Conservation (phyloP, 2,329 filamentous ascomycete genomes). For the Colletotrichum agaves region DNA sequence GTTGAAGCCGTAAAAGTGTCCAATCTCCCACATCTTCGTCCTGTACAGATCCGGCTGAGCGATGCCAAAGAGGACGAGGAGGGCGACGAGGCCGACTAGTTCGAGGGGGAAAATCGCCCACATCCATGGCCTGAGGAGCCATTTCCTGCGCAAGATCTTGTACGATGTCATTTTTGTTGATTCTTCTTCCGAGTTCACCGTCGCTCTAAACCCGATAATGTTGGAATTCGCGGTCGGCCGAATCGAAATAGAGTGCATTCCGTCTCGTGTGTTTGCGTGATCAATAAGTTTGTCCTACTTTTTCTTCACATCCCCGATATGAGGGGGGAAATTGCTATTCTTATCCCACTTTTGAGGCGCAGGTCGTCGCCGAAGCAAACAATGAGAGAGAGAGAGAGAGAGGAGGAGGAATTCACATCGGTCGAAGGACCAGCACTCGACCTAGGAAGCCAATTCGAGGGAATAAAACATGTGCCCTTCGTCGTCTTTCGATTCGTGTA, state of each 20-base stretch:
- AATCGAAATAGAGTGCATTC: too few species aligned
- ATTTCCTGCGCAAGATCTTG: constrained; percentile 68
- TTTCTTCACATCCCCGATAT: background rate
- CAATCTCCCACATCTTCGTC: constrained; percentile 78
- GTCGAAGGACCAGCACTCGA: constrained; percentile 35
- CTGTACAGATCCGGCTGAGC: constrained; percentile 79
- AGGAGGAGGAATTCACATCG: constrained; percentile 22
- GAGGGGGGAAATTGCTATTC: background rate
- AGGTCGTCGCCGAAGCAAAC: constrained; percentile 32
- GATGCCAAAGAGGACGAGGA: constrained; percentile 76
- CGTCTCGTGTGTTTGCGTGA: too few species aligned
- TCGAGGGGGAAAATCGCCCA: constrained; percentile 74
- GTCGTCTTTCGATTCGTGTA: constrained; percentile 18
- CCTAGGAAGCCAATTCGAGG: background rate
- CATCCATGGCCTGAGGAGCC: constrained; percentile 67
- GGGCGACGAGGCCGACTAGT: constrained; percentile 71
- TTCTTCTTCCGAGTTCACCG: too few species aligned
- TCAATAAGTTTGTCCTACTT: background rate
- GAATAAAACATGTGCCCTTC: background rate
- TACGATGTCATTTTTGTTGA: constrained; percentile 52
- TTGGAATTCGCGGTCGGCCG: background rate
- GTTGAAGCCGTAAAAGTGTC: constrained; percentile 77
- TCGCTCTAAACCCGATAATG: too few species aligned
- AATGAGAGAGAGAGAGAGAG: background rate
- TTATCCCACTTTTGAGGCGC: constrained; percentile 14